These are phyloP conservation scores for Leptomonas seymouri DNA, from an alignment of 208 protist species.

Conservation along the genomic window DNA sequence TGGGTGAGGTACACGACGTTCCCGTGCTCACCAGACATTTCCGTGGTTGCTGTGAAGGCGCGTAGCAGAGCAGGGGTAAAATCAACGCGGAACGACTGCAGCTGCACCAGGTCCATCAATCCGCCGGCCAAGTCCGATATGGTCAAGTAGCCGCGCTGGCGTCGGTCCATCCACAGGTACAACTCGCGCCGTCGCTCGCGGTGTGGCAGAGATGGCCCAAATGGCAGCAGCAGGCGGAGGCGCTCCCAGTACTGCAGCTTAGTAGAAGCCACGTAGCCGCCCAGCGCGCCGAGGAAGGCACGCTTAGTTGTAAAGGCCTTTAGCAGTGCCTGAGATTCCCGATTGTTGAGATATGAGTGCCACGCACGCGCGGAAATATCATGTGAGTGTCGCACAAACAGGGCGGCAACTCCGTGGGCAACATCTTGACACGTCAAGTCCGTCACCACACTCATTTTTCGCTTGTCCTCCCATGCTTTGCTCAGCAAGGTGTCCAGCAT, in stretches of 20 bases:
- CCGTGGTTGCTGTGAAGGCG: conserved; percentile 58
- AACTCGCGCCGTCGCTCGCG: conserved; percentile 48
- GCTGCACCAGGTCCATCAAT: conserved; percentile 44
- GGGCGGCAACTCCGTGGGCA: conserved; percentile 25
- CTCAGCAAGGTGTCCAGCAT: conserved; percentile 13
- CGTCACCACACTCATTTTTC: conserved; percentile 19
- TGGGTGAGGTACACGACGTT: conserved; percentile 45
- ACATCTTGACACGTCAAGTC: conserved; percentile 17
- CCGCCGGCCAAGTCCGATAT: conserved; percentile 46
- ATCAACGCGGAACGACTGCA: conserved; percentile 55
- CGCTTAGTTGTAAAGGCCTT: conserved; percentile 18
- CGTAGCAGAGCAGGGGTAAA: conserved; percentile 49
- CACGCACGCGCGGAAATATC: conserved; percentile 18
- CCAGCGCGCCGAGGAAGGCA: conserved; percentile 20
- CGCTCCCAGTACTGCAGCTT: conserved; percentile 55
- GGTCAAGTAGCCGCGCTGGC: conserved; percentile 38
- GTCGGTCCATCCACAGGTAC: conserved; percentile 49
- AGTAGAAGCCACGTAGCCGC: conserved; percentile 11
- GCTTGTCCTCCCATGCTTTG: conserved; percentile 22
- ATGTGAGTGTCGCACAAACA: conserved; percentile 24
- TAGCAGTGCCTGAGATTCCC: conserved; percentile 6
- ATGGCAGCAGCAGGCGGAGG: conserved; percentile 53
- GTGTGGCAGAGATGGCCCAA: conserved; percentile 37
- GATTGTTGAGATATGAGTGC: conserved; percentile 23
- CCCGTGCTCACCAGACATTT: conserved; percentile 28